phyloP scores from a whole-genome alignment of 257 asterid species.

The Leonotis leonurus region DNA sequence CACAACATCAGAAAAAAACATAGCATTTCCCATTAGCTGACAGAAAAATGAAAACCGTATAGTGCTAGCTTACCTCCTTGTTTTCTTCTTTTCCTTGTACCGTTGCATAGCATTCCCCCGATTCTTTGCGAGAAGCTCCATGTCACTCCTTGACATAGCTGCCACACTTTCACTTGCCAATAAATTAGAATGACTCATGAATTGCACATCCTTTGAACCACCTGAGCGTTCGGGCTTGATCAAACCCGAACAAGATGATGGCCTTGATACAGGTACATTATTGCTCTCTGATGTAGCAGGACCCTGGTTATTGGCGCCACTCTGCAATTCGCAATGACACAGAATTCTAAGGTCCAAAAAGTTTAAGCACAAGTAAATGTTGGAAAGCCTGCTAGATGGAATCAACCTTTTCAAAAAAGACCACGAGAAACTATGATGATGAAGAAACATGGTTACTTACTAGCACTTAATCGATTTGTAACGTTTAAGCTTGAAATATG shows the following conservation, averaged over 20 bases:
- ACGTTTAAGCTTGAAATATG: not conserved
- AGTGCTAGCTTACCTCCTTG: slow-evolving; percentile 53
- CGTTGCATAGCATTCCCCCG: slow-evolving; percentile 92
- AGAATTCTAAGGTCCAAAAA: not conserved
- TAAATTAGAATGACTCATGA: slow-evolving; percentile 38
- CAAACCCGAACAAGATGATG: slow-evolving; percentile 37
- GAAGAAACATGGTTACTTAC: too few species aligned
- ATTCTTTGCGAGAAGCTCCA: slow-evolving; percentile 72
- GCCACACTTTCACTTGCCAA: slow-evolving; percentile 32
- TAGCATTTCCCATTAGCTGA: not conserved
- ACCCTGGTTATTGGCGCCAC: slow-evolving; percentile 43
- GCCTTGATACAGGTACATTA: slow-evolving; percentile 37
- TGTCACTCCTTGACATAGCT: slow-evolving; percentile 39
- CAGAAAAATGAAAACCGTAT: not conserved
- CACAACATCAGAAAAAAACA: not conserved
- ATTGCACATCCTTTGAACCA: slow-evolving; percentile 47
- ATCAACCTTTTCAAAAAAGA: too few species aligned
- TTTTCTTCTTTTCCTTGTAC: slow-evolving; percentile 88
- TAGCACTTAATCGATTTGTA: not conserved
- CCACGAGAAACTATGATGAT: too few species aligned
- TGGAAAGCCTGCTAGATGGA: too few species aligned
- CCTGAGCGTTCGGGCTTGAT: slow-evolving; percentile 33
- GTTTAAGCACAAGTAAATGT: slow-evolving; percentile 2
- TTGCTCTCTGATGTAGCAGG: slow-evolving; percentile 78
- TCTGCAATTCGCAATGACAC: slow-evolving; percentile 29